Evolutionary conservation across 2,329 filamentous ascomycete genomes (phyloP), one percentile per base, ranked within the genome.

Genomic region (Alternaria conjuncta): DNA sequence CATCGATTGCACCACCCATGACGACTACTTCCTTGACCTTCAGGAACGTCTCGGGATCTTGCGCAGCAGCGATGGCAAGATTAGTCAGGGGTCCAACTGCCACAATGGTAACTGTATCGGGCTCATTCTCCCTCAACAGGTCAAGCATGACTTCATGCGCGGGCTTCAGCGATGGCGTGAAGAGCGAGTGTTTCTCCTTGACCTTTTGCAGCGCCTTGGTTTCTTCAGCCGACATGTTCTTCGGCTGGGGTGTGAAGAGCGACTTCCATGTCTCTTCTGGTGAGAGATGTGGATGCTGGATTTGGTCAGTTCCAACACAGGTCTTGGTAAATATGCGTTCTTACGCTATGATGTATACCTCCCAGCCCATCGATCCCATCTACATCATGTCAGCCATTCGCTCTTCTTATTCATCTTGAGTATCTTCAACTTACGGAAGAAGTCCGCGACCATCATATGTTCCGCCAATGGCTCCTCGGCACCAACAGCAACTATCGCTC

Each of bases 11-110:
- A 63, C 96, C 96, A 63, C 95, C 96, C 96, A 99, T 99, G 50
- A 97, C 92, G 5, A 97, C 90, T 4, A 99, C 87, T 80, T 98
- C 94, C 79, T 96, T 97, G 53, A 90, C 92, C 46, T 89, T 89
- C 59, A 99, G 85, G 79, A 99, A 97, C 0, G 94, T 90, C 79
- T 95, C 93, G 0, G 94, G 90, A 71, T 98, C 95, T 74, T 93
- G 89, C 13, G 93, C 90, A 3, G 96, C 94, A 4, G 96, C 96
- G 25, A 97, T 81, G 1, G 96, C 96, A 28, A 97, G 83, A 77
- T 97, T 99, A n/a, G 96, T 98, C 71, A 98, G 83, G 1, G 96
- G 96, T 0, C 96, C 96, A 53, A 98, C 86, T 23, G 92, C 92
- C 41, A 97, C 89, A 75, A 99, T 92, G n/a, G 92, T 94, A 71